Conservation (phyloP, 352 stramenopile species). For the Phytophthora pinifolia region DNA sequence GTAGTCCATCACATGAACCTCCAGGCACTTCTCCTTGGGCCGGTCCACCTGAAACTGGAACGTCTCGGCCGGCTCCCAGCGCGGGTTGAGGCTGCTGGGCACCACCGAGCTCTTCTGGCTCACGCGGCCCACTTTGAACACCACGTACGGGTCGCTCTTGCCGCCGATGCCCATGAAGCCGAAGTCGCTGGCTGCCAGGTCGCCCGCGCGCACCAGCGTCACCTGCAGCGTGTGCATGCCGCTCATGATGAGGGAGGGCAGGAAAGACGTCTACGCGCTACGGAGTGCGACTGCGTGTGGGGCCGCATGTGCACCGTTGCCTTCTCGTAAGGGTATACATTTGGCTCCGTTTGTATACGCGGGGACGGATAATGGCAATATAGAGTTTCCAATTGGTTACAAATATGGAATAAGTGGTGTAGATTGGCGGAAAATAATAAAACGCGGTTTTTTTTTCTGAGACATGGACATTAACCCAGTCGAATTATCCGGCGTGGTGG, state of each 20-base stretch:
- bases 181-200: conserved; percentile 61
- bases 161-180: conserved; percentile 69
- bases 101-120: conserved; percentile 58
- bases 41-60: conserved; percentile 69
- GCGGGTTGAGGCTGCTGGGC: conserved; percentile 46
- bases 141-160: conserved; percentile 78
- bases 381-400: too few species aligned
- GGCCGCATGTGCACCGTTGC: conserved; percentile 21
- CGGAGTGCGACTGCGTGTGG: conserved; percentile 28
- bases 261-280: conserved; percentile 8
- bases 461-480: conserved; percentile 2
- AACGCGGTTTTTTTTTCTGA: background rate
- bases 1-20: conserved; percentile 66
- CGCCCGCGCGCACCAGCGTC: conserved; percentile 47
- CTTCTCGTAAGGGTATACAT: conserved; percentile 16
- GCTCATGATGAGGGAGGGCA: conserved; percentile 20
- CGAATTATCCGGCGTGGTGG: too few species aligned
- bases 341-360: too few species aligned
- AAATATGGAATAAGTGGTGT: background rate
- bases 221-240: conserved; percentile 61
- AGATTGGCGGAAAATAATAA: background rate
- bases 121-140: conserved; percentile 53
- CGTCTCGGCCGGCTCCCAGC: conserved; percentile 53
- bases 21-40: conserved; percentile 55
- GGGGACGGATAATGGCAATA: too few species aligned